Evolutionary conservation across 345 rosid genomes (phyloP).

Genomic region (Eucalyptus regnans): DNA sequence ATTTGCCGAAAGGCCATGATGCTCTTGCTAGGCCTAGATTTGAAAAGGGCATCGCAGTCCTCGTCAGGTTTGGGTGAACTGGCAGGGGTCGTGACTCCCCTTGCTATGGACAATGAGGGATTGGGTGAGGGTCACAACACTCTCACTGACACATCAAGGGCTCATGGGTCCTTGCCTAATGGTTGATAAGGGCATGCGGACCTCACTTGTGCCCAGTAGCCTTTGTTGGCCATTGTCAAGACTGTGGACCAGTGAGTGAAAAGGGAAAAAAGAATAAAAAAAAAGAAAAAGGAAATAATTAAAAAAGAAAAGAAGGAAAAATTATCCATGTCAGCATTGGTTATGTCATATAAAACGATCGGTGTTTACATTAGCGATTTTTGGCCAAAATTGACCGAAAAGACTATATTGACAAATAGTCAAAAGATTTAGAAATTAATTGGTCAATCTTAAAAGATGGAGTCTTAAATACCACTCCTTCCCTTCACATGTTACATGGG

Average conservation of each 20-base stretch:
- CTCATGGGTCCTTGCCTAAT: not conserved
- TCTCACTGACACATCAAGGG: not conserved
- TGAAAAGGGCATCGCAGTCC: too few species aligned
- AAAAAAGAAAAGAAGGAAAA: too few species aligned
- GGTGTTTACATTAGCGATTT: not conserved
- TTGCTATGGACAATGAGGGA: too few species aligned
- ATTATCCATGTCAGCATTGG: not conserved
- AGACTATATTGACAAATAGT: not conserved
- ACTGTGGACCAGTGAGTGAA: not conserved
- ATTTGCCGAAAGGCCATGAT: too few species aligned
- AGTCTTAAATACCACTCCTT: not conserved
- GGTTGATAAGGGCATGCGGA: not conserved
- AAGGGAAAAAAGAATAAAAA: not conserved
- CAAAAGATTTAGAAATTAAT: not conserved
- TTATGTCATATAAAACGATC: rapidly evolving
- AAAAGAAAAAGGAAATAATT: not conserved
- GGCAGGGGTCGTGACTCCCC: too few species aligned
- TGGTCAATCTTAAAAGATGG: not conserved
- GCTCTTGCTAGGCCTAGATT: not conserved
- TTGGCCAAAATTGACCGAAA: not conserved
- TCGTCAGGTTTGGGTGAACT: too few species aligned
- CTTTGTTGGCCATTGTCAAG: not conserved
- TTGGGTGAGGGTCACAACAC: too few species aligned
- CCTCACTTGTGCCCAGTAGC: not conserved
- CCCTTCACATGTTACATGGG: not conserved